These are phyloP conservation scores for Nitzschia sp. DNA, from an alignment of 108 stramenopile species.

Conservation along the genomic window DNA sequence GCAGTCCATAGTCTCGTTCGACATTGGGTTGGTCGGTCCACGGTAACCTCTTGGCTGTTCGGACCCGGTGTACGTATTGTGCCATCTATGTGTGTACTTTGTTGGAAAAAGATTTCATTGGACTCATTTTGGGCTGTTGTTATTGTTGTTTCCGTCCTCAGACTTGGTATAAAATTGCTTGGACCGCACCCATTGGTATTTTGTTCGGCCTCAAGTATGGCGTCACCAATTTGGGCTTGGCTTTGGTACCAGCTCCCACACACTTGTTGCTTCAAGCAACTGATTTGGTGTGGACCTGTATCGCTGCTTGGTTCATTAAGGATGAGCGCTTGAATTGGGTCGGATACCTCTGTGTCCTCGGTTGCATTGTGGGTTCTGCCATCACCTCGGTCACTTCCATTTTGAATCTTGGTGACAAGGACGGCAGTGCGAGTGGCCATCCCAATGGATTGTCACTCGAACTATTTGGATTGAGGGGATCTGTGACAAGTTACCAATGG, in stretches of 20 bases:
- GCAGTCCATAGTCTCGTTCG: constrained; percentile 6
- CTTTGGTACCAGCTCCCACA: constrained; percentile 35
- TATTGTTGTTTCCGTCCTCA: constrained; percentile 27
- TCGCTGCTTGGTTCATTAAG: constrained; percentile 26
- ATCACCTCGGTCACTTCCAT: constrained; percentile 3
- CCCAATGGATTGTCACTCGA: neutral
- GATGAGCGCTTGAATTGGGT: neutral
- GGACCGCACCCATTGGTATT: constrained; percentile 30
- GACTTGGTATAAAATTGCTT: constrained; percentile 26
- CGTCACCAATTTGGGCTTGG: constrained; percentile 38
- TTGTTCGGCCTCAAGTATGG: constrained; percentile 41
- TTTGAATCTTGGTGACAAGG: neutral
- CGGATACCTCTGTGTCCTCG: neutral
- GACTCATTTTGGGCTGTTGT: neutral
- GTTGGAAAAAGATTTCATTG: neutral
- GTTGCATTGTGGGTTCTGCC: constrained; percentile 10
- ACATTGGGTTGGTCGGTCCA: constrained; percentile 5
- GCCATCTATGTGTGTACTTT: neutral
- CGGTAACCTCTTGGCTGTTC: neutral
- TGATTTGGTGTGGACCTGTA: constrained; percentile 37
- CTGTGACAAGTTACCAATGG: neutral
- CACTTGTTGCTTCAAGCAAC: constrained; percentile 41
- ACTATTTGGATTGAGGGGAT: too few species aligned
- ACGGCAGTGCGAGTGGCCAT: neutral
- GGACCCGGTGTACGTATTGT: neutral